phyloP scores from a whole-genome alignment of 176 grass and related monocot genomes.

The Oryza meridionalis region DNA sequence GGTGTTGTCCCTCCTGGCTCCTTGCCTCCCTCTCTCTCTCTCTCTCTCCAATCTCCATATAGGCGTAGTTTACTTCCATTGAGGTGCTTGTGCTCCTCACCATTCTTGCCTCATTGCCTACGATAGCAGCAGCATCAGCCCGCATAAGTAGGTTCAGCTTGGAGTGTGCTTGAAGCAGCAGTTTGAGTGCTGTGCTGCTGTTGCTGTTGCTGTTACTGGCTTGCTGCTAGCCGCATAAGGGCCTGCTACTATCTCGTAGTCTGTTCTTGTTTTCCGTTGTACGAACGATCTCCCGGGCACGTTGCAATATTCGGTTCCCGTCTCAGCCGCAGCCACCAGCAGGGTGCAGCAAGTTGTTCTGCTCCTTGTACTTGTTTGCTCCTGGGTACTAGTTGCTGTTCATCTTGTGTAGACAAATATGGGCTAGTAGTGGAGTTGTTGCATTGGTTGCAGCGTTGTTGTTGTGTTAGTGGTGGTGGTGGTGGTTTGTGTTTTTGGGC shows the following conservation, averaged over 20 bases:
- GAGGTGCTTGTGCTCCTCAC: constrained; percentile 56
- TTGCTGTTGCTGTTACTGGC: too few species aligned
- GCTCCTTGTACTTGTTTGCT: constrained; percentile 36
- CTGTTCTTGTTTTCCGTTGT: constrained; percentile 46
- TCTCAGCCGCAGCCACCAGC: constrained; percentile 1
- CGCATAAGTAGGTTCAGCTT: constrained; percentile 51
- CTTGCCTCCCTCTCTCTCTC: constrained; percentile 11
- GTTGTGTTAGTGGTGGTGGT: background rate
- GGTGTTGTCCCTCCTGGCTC: constrained; percentile 49
- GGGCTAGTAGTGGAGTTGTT: constrained; percentile 21
- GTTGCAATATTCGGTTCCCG: constrained; percentile 64
- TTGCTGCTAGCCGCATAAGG: constrained; percentile 6
- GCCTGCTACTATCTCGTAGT: constrained; percentile 25
- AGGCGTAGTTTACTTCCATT: constrained; percentile 50
- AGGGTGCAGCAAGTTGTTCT: constrained; percentile 30
- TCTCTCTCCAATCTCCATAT: constrained; percentile 30
- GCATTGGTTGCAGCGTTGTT: constrained; percentile 27
- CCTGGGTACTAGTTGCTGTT: constrained; percentile 25
- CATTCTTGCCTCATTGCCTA: constrained; percentile 42
- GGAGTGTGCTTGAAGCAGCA: constrained; percentile 49
- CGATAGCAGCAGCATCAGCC: constrained; percentile 46
- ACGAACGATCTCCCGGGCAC: constrained; percentile 52
- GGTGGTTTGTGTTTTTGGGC: background rate
- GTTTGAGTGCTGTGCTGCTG: background rate
- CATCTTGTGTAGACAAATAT: constrained; percentile 25